phyloP scores from a whole-genome alignment of 495 filamentous ascomycete species.

The Hypoxylon perforatum region DNA sequence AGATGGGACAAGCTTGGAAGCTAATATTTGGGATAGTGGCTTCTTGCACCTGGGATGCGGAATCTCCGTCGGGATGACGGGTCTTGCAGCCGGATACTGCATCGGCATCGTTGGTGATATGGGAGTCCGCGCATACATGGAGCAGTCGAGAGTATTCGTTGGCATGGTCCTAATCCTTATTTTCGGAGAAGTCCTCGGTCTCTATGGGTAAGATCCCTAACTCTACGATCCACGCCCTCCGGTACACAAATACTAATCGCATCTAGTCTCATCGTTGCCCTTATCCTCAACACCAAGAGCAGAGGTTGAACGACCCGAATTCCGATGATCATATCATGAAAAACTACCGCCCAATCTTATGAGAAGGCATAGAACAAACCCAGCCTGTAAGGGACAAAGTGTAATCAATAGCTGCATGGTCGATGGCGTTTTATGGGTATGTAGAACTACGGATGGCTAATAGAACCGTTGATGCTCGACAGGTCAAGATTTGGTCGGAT shows the following conservation, averaged over 20 bases:
- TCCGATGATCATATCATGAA: constrained; percentile 5
- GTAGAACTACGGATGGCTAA: constrained; percentile 39
- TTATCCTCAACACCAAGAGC: constrained; percentile 66
- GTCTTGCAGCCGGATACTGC: constrained; percentile 95
- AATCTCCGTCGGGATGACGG: constrained; percentile 90
- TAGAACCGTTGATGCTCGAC: constrained; percentile 34
- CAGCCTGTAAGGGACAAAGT: constrained; percentile 28
- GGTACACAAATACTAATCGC: constrained; percentile 22
- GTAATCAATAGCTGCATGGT: constrained; percentile 47
- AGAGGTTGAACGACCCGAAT: constrained; percentile 51
- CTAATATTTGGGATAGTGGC: constrained; percentile 63
- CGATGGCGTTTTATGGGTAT: constrained; percentile 46
- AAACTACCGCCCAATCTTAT: constrained; percentile 8
- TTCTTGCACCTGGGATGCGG: constrained; percentile 94
- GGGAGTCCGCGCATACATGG: constrained; percentile 94
- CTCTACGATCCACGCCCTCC: not conserved
- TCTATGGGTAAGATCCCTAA: constrained; percentile 81
- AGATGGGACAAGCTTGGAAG: not conserved
- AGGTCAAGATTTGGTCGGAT: constrained; percentile 28
- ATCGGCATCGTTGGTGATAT: constrained; percentile 96
- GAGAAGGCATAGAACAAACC: constrained; percentile 23
- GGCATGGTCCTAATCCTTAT: constrained; percentile 99
- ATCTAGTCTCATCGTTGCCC: constrained; percentile 58
- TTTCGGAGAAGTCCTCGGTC: constrained; percentile 96
- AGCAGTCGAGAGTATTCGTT: constrained; percentile 93